Conservation (phyloP, 148 eudicot species). For the Nepenthes mirabilis region DNA sequence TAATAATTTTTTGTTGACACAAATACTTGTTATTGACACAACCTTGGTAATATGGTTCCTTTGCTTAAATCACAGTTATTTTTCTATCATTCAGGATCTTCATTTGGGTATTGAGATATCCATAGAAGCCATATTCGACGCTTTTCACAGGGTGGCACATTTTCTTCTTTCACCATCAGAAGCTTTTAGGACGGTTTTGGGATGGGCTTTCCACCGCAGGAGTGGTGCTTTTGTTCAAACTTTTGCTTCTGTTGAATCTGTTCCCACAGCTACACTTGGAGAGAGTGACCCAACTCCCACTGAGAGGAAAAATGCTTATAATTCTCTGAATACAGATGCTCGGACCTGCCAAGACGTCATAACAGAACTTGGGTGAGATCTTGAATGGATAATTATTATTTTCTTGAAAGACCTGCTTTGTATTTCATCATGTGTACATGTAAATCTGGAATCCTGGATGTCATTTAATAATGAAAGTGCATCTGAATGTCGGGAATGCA, state of each 20-base stretch:
- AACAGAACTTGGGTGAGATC: constrained; percentile 83
- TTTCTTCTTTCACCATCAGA: constrained; percentile 67
- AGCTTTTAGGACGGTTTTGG: constrained; percentile 29
- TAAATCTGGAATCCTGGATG: background rate
- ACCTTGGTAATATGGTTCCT: background rate
- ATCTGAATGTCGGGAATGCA: background rate
- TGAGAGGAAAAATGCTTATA: constrained; percentile 42
- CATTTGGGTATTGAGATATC: constrained; percentile 71
- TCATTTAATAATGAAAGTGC: background rate
- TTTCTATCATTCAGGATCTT: constrained; percentile 51
- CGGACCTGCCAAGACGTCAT: constrained; percentile 96
- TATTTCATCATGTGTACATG: background rate
- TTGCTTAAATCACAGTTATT: background rate
- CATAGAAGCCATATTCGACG: constrained; percentile 76
- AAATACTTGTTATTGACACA: background rate
- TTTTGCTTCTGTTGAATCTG: constrained; percentile 23
- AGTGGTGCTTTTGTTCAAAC: constrained; percentile 8
- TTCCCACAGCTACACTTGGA: constrained; percentile 54
- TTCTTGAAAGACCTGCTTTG: background rate
- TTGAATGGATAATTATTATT: background rate
- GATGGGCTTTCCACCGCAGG: constrained; percentile 36
- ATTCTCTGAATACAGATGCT: constrained; percentile 83
- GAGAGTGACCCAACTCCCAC: constrained; percentile 48
- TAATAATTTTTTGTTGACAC: background rate
- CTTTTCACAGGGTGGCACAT: constrained; percentile 65